Evolutionary conservation across 805 yeast genomes (phyloP), one percentile per base, ranked within the genome.

Genomic region (Metschnikowia gelsemii): DNA sequence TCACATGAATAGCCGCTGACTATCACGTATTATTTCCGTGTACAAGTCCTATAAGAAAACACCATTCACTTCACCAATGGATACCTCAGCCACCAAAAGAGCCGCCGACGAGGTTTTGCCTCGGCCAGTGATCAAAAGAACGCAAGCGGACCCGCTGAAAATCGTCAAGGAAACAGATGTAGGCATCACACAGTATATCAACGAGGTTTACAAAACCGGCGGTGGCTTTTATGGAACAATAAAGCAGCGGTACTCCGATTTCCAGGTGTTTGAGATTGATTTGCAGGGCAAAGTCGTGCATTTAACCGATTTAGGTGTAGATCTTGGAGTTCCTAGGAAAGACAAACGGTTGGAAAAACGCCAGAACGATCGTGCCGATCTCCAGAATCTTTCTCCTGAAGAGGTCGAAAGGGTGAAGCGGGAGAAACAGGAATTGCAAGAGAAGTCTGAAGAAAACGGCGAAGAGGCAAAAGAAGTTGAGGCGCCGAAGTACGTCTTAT

Each of bases 241-340:
- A 54, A 93, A 93, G 62, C 95, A 87, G 57, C 72, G 96, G 47
- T 90, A 89, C 63, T 83, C 96, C 9, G 99, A 93, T 60, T 93
- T 93, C 60, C 74, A 87, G 58, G 99, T 93, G 32, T 87, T 89
- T 62, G 99, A 93, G 62, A 84, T 93, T 42, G 84, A 73, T 46
- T 52, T 64, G 22, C 65, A 77, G 17, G 95, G 87, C 1, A 64
- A 76, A 2, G 96, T 89, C 2, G 76, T 90, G 9, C 90, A 82
- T 59, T 70, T 93, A 47, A 59, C 66, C 8, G 96, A 90, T 55
- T 77, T 79, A 40, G 96, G 97, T 4, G 67, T 84, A 32, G 70
- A 72, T 35, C 40, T 63, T 34, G 73, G 73, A 5, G 61, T 62
- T 34, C 61, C 70, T 40, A 73, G 64, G 63, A 73, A 72, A 61